These are phyloP conservation scores for Chenopodium album DNA, from an alignment of 148 eudicot species.

Conservation along the genomic window DNA sequence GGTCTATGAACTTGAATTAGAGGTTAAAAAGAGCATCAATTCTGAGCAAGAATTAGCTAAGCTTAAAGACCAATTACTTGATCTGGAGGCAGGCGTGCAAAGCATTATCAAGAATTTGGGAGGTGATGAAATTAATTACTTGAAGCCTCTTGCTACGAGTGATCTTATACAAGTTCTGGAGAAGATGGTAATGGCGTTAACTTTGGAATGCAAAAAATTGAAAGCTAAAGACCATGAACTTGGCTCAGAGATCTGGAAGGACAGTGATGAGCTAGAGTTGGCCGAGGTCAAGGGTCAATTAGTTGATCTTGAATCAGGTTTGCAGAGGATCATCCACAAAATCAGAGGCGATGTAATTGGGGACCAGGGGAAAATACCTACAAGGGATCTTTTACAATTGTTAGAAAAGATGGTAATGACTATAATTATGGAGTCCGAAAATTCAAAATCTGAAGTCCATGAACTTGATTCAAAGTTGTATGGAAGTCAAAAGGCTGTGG, in stretches of 20 bases:
- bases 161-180: slow-evolving; percentile 31
- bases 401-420: slow-evolving; percentile 67
- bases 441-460: slow-evolving; percentile 59
- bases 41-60: slow-evolving; percentile 24
- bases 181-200: slow-evolving; percentile 17
- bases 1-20: slow-evolving; percentile 54
- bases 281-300: slow-evolving; percentile 28
- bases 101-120: slow-evolving; percentile 28
- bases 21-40: slow-evolving; percentile 29
- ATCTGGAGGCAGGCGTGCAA: slow-evolving; percentile 30
- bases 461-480: slow-evolving; percentile 63
- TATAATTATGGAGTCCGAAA: slow-evolving; percentile 53
- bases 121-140: slow-evolving; percentile 22
- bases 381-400: slow-evolving; percentile 43
- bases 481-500: slow-evolving; percentile 65
- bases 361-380: slow-evolving; percentile 37
- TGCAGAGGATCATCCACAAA: slow-evolving; percentile 32
- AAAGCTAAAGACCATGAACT: slow-evolving; percentile 26
- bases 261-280: slow-evolving; percentile 28
- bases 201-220: slow-evolving; percentile 29
- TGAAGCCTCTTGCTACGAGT: slow-evolving; percentile 22
- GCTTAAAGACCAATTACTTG: slow-evolving; percentile 26
- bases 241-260: slow-evolving; percentile 32
- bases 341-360: slow-evolving; percentile 32
- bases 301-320: slow-evolving; percentile 26